Evolutionary conservation across 2,329 filamentous ascomycete species (phyloP).

Genomic region (Apiospora arundinis): DNA sequence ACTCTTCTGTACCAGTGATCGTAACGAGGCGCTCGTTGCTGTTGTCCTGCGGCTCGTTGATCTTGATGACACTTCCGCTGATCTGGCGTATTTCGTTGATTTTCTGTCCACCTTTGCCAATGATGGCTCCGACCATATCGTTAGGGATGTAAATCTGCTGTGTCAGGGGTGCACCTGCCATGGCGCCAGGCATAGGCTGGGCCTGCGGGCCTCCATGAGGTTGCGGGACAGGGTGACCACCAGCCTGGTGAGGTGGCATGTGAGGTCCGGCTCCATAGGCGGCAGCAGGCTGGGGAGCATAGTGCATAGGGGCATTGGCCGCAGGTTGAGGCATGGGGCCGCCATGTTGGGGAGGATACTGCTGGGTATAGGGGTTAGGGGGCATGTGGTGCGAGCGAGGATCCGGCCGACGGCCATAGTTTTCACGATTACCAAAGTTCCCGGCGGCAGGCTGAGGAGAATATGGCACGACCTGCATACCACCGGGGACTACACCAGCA

Average conservation of each 20-base stretch:
- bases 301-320: conserved; percentile 75
- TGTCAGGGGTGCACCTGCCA: conserved; percentile 85
- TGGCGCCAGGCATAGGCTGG: conserved; percentile 70
- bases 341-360: conserved; percentile 70
- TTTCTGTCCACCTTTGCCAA: conserved; percentile 97
- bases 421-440: conserved; percentile 89
- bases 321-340: conserved; percentile 61
- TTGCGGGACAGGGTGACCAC: conserved; percentile 67
- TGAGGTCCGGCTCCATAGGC: conserved; percentile 82
- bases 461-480: conserved; percentile 99
- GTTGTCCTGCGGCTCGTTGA: conserved; percentile 98
- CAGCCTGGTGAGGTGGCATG: conserved; percentile 74
- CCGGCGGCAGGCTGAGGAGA: conserved; percentile 91
- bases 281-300: conserved; percentile 75
- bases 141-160: conserved; percentile 99
- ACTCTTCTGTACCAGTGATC: conserved; percentile 96
- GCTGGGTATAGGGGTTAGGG: conserved; percentile 77
- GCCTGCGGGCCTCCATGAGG: conserved; percentile 72
- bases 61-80: conserved; percentile 98
- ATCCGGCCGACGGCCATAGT: conserved; percentile 76
- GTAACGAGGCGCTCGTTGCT: conserved; percentile 98
- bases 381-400: conserved; percentile 77
- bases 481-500: conserved; percentile 90
- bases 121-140: conserved; percentile 99
- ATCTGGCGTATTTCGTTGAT: conserved; percentile 99